phyloP scores from a whole-genome alignment of 2,329 filamentous ascomycete genomes.

The Curvularia hawaiiensis region DNA sequence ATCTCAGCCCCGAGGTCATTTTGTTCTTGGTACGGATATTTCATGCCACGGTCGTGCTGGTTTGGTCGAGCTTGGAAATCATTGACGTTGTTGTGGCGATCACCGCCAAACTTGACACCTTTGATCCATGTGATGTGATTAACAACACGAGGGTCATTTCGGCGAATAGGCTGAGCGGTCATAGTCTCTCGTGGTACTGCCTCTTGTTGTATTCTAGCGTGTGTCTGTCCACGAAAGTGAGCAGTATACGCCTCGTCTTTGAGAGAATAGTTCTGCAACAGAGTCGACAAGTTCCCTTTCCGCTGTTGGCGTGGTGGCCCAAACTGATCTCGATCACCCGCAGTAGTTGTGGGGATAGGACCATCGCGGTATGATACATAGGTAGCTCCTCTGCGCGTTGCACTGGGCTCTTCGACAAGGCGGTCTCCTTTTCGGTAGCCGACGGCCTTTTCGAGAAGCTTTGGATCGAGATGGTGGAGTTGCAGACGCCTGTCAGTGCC shows the following conservation, averaged over 20 bases:
- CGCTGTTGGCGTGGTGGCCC: conserved; percentile 26
- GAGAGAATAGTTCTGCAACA: conserved; percentile 31
- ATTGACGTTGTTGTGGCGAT: conserved; percentile 34
- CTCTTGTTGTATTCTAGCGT: conserved; percentile 11
- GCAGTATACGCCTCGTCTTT: conserved; percentile 20
- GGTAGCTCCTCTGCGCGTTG: conserved; percentile 81
- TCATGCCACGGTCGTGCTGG: conserved; percentile 19
- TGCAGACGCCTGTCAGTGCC: conserved; percentile 83
- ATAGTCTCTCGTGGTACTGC: conserved; percentile 47
- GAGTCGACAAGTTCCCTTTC: conserved; percentile 34
- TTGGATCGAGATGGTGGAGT: conserved; percentile 72
- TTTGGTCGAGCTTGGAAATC: conserved; percentile 26
- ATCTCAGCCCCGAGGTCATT: conserved; percentile 63
- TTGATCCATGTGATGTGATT: conserved; percentile 70
- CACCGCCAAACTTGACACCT: conserved; percentile 64
- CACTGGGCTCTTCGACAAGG: conserved; percentile 67
- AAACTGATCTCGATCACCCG: conserved; percentile 24
- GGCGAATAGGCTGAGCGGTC: conserved; percentile 57
- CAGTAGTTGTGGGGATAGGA: conserved; percentile 25
- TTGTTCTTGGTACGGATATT: conserved; percentile 51
- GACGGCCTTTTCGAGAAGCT: conserved; percentile 67
- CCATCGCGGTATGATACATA: conserved; percentile 83
- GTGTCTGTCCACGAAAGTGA: conserved; percentile 14
- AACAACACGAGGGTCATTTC: conserved; percentile 55
- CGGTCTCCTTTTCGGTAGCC: conserved; percentile 74